phyloP scores from a whole-genome alignment of 1,284 basidiomycete genomes.

The Ustilago bromivora region DNA sequence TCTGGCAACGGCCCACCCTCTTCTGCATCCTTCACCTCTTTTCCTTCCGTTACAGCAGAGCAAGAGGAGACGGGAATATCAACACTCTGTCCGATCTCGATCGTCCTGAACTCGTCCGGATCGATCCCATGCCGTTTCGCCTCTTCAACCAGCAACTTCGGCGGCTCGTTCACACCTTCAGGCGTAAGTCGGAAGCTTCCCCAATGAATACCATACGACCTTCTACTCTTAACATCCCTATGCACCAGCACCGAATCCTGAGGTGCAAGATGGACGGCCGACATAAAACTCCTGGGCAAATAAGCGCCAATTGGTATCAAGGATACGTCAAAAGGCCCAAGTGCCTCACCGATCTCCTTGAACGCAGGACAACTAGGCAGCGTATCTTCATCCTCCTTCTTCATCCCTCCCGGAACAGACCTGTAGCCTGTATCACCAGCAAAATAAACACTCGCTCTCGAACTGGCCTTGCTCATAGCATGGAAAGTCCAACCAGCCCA shows the following conservation, averaged over 20 bases:
- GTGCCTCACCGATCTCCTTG: conserved; percentile 56
- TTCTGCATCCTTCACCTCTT: neutral
- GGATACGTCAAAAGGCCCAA: conserved; percentile 58
- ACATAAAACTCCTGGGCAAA: conserved; percentile 59
- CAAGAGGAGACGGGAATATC: conserved; percentile 18
- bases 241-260: conserved; percentile 56
- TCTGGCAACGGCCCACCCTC: conserved; percentile 56
- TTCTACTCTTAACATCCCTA: conserved; percentile 41
- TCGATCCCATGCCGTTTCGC: conserved; percentile 34
- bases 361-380: conserved; percentile 59
- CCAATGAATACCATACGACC: conserved; percentile 59
- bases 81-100: conserved; percentile 56
- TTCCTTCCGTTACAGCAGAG: neutral
- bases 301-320: conserved; percentile 64
- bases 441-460: conserved; percentile 54
- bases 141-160: conserved; percentile 45
- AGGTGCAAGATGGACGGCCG: conserved; percentile 53
- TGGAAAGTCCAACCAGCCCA: conserved; percentile 61
- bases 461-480: conserved; percentile 8
- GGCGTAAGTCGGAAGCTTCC: conserved; percentile 55
- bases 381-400: conserved; percentile 46
- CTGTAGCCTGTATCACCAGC: conserved; percentile 60
- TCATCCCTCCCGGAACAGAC: conserved; percentile 37
- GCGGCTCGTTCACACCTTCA: conserved; percentile 60
- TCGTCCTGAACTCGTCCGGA: conserved; percentile 32